Percentiles rank a stretch among this genome's conserved stretches.
Conservation (phyloP, 2,329 filamentous ascomycete species). For the Amauroascus niger region DNA sequence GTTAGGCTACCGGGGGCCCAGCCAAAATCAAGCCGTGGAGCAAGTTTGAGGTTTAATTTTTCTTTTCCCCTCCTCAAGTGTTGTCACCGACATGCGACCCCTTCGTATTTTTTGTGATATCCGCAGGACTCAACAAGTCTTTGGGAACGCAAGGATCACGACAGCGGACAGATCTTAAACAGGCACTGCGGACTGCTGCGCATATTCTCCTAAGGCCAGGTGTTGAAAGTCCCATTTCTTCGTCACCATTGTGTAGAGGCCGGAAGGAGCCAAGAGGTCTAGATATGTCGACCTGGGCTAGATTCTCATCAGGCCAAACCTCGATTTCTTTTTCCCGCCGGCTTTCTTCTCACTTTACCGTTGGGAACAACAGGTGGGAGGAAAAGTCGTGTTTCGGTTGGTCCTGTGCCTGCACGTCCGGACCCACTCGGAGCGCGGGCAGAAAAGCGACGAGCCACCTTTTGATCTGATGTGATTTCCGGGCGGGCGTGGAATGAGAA, state of each 20-base stretch:
- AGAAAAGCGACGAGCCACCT: conserved; percentile 3
- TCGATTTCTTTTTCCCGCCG: neutral
- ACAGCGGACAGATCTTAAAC: conserved; percentile 1
- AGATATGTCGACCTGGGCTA: neutral
- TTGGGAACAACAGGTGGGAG: neutral
- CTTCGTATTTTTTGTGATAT: neutral
- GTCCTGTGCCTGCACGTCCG: neutral
- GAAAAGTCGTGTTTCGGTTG: neutral
- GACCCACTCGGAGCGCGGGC: neutral
- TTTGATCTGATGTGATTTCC: neutral
- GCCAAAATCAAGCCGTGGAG: neutral
- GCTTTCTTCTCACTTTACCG: neutral
- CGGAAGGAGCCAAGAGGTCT: neutral
- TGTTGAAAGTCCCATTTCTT: conserved; percentile 6
- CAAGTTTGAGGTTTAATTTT: neutral
- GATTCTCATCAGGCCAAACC: neutral
- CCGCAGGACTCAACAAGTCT: neutral
- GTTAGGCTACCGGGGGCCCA: neutral
- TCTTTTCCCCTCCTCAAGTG: neutral
- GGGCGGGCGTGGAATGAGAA: neutral
- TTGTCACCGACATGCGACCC: conserved; percentile 5
- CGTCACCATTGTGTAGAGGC: neutral
- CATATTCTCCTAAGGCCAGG: conserved; percentile 2
- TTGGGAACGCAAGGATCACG: neutral
- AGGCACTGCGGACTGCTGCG: conserved; percentile 5